phyloP scores from a whole-genome alignment of 2,329 filamentous ascomycete genomes.

The Fusarium nodosum region DNA sequence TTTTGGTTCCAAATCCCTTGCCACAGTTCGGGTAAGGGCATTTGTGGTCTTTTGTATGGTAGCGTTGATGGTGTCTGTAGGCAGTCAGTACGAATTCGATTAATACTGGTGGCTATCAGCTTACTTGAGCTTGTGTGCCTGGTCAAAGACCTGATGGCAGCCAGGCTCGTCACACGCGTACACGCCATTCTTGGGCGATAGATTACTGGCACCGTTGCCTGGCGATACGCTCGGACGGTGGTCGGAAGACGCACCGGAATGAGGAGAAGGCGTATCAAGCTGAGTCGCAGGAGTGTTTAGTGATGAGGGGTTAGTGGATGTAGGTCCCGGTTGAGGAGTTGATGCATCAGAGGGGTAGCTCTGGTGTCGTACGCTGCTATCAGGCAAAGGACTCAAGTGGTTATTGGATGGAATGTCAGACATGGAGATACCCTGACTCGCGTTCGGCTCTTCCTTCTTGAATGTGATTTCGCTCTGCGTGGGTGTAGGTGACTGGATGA shows the following conservation, averaged over 20 bases:
- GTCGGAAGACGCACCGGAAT: conserved; percentile 54
- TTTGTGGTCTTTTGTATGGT: conserved; percentile 72
- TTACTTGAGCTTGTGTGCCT: conserved; percentile 72
- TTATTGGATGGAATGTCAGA: conserved; percentile 46
- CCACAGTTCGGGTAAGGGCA: conserved; percentile 66
- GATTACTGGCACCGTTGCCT: conserved; percentile 42
- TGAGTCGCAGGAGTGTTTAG: conserved; percentile 64
- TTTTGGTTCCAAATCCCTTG: conserved; percentile 72
- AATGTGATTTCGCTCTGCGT: conserved; percentile 41
- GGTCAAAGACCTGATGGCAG: conserved; percentile 64
- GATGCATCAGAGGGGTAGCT: conserved; percentile 59
- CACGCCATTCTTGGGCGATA: conserved; percentile 50
- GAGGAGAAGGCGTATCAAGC: conserved; percentile 59
- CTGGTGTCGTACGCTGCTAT: conserved; percentile 48
- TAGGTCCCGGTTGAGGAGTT: conserved; percentile 57
- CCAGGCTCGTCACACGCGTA: conserved; percentile 56
- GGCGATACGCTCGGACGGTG: conserved; percentile 57
- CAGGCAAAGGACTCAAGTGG: conserved; percentile 46
- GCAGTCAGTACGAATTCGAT: conserved; percentile 3
- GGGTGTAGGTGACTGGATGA: conserved; percentile 50
- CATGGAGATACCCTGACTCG: conserved; percentile 45
- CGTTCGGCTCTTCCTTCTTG: conserved; percentile 41
- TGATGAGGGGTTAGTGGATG: conserved; percentile 58
- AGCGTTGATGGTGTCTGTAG: conserved; percentile 70
- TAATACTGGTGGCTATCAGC: conserved; percentile 29